These are phyloP conservation scores for Hibiscus syriacus DNA, from an alignment of 345 rosid genomes.

Conservation along the genomic window DNA sequence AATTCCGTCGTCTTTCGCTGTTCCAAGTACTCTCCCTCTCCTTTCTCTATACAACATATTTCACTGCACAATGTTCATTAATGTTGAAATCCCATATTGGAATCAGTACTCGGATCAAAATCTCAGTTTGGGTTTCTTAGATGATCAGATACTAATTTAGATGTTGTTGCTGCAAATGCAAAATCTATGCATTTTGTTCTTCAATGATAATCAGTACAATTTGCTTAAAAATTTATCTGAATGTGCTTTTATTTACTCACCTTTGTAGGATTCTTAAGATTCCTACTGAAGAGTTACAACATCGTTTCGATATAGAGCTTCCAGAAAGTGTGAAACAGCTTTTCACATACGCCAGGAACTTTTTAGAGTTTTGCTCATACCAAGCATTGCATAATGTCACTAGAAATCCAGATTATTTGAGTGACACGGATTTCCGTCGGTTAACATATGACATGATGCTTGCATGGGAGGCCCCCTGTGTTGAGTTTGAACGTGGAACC, in stretches of 20 bases:
- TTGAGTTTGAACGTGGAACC: constrained; percentile 28
- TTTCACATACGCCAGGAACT: constrained; percentile 57
- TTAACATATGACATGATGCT: constrained; percentile 95
- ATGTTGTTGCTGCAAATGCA: not conserved
- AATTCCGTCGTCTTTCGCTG: constrained; percentile 87
- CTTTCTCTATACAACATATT: not conserved
- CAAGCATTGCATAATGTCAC: constrained; percentile 46
- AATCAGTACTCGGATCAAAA: not conserved
- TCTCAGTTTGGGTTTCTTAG: not conserved
- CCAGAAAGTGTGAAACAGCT: constrained; percentile 71
- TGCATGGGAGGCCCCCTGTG: constrained; percentile 85
- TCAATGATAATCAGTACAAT: not conserved
- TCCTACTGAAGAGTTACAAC: constrained; percentile 62
- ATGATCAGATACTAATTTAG: not conserved
- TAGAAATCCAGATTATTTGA: constrained; percentile 50
- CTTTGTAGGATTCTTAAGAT: constrained; percentile 52
- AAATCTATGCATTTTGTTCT: constrained; percentile 1
- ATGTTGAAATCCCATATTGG: not conserved
- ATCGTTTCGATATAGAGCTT: constrained; percentile 61
- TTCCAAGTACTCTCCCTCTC: constrained; percentile 44
- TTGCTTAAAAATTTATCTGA: not conserved
- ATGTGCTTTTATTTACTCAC: not conserved
- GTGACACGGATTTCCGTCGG: constrained; percentile 65
- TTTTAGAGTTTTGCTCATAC: constrained; percentile 74
- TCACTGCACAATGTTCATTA: not conserved